These are phyloP conservation scores for Camellia sinensis DNA, from an alignment of 148 eudicot genomes.

Conservation along the genomic window DNA sequence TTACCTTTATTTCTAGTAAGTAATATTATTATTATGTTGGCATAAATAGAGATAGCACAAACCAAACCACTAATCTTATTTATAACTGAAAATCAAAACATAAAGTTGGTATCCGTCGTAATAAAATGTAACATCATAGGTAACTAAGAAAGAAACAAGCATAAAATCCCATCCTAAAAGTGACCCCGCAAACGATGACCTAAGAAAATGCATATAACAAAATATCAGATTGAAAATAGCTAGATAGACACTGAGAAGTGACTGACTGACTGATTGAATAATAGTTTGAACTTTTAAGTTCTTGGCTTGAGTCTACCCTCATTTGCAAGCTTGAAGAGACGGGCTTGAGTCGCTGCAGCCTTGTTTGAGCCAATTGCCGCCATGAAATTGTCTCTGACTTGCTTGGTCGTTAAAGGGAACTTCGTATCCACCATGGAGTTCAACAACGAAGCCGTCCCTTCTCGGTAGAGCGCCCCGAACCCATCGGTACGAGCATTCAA, in stretches of 20 bases:
- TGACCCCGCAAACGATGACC: not conserved
- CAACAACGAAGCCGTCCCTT: constrained; percentile 80
- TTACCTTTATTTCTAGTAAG: not conserved
- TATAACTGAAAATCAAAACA: constrained; percentile 3
- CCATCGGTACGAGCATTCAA: constrained; percentile 58
- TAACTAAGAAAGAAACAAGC: not conserved
- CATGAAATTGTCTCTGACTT: constrained; percentile 58
- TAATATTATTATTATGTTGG: not conserved
- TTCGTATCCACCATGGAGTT: constrained; percentile 63
- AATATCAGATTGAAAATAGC: constrained; percentile 9
- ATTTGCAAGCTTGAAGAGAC: constrained; percentile 77
- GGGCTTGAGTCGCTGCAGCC: constrained; percentile 74
- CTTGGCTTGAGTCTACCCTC: constrained; percentile 55
- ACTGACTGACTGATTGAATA: not conserved
- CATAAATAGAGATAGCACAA: not conserved
- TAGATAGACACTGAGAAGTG: not conserved
- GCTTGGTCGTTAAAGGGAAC: constrained; percentile 62
- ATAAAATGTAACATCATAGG: constrained; percentile 7
- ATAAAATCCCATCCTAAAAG: not conserved
- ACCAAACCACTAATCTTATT: constrained; percentile 11
- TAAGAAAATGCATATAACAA: not conserved
- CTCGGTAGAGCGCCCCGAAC: constrained; percentile 68
- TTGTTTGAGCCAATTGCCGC: constrained; percentile 52
- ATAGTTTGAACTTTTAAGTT: constrained; percentile 16
- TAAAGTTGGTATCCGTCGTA: constrained; percentile 13